Percentiles rank a stretch among this genome's conserved stretches.
Evolutionary conservation across 176 grass and related monocot genomes (phyloP).

Genomic region (Triticum timopheevii): DNA sequence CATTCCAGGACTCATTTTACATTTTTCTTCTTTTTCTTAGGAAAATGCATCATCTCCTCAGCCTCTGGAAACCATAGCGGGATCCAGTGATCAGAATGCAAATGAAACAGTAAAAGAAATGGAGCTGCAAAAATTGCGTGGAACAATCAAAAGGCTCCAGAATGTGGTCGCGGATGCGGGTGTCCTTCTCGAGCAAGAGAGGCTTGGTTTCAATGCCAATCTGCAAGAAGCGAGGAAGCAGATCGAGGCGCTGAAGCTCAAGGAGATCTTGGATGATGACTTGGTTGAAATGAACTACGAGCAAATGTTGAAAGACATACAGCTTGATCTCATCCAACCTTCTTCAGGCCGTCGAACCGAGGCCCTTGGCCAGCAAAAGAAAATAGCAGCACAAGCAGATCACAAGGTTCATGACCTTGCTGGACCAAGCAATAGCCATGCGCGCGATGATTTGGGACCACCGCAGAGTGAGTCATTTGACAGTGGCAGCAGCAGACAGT

Average conservation of each 20-base stretch:
- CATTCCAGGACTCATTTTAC: background rate
- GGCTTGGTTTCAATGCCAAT: conserved; percentile 62
- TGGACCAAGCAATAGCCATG: conserved; percentile 45
- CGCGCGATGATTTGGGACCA: conserved; percentile 38
- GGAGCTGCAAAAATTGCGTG: conserved; percentile 67
- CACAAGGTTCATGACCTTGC: conserved; percentile 40
- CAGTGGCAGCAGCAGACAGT: conserved; percentile 40
- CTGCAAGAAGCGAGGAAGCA: conserved; percentile 75
- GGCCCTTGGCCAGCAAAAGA: conserved; percentile 29
- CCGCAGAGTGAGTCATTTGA: conserved; percentile 52
- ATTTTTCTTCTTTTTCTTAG: conserved; percentile 37
- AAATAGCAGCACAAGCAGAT: conserved; percentile 43
- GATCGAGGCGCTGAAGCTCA: conserved; percentile 73
- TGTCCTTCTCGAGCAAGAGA: conserved; percentile 70
- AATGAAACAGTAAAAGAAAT: conserved; percentile 32
- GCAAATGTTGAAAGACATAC: conserved; percentile 80
- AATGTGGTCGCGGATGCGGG: conserved; percentile 61
- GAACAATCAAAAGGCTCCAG: conserved; percentile 80
- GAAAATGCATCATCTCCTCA: conserved; percentile 39
- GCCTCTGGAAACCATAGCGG: conserved; percentile 28
- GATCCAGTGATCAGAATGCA: conserved; percentile 37
- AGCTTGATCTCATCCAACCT: conserved; percentile 74
- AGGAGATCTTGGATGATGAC: conserved; percentile 66
- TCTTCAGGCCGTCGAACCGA: conserved; percentile 41
- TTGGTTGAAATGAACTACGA: conserved; percentile 50